Base-by-base conservation (phyloP, 1,284 basidiomycete genomes). In the Malassezia psittaci region DNA sequence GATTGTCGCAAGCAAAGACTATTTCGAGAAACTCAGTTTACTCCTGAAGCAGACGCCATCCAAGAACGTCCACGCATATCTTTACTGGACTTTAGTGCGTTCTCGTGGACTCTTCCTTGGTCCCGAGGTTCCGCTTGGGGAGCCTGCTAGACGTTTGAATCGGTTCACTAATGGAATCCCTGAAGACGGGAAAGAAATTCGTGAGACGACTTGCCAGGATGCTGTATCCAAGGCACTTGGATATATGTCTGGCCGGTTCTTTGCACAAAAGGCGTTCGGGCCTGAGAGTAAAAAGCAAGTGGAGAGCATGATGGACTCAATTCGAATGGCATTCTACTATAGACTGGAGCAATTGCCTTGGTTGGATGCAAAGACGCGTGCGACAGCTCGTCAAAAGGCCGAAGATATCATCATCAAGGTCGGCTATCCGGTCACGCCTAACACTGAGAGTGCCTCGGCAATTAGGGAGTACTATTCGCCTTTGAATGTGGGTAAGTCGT, bases 321-420 rank as follows among this genome's bases (percentile, higher is more conserved):
- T 96, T 64, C 83, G 96, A 54, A 75, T 81, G 16, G 81, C 89
- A 0, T 98, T 96, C 81, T 85, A 90, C 74, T 77, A 78, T 21
- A 88, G 88, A 13, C 78, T 96, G 11, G 77, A 81, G 12, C 77
- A 83, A 52, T 81, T 96, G 50, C 80, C 84, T 43, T 98, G 93
- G 93, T 89, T 98, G 85, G 93, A 98, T 75, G 76, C 84, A 44
- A 77, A 84, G 67, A 90, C 89, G 8, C 84, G 87, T 16, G 78
- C 79, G 37, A 86, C 84, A 51, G 93, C 93, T 2, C 83, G 85
- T 39, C 83, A 86, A 72, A 98, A 98, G 81, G 88, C 87, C 13
- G 82, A 86, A 67, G 83, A 82, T 1, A 83, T 90, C 54, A 81
- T 82, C 19, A 80, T 88, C 74, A 89, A 90, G 79, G 86, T 91